Evolutionary conservation across 257 asterid genomes (phyloP).

Genomic region (Phtheirospermum japonicum): DNA sequence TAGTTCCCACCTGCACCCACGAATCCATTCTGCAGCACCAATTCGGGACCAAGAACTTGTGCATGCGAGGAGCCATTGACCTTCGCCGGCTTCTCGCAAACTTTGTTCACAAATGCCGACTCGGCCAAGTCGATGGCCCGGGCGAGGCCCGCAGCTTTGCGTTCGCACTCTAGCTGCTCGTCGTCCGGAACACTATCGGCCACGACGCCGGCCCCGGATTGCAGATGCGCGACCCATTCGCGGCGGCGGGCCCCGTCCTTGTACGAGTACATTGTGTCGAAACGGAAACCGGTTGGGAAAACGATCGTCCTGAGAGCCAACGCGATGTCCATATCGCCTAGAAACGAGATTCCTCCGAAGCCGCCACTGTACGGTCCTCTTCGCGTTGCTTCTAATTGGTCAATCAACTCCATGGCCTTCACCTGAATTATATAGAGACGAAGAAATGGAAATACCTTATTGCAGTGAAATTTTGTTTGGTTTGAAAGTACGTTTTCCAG

Average conservation of each 20-base stretch:
- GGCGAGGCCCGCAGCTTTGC: conserved; percentile 67
- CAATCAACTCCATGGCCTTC: conserved; percentile 87
- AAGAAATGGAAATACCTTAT: no score
- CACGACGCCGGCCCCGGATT: conserved; percentile 87
- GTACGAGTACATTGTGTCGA: conserved; percentile 72
- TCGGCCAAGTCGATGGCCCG: conserved; percentile 88
- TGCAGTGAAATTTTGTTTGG: no score
- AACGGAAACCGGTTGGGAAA: conserved; percentile 48
- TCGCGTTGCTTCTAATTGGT: conserved; percentile 57
- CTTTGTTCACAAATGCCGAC: conserved; percentile 50
- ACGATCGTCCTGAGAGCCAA: conserved; percentile 72
- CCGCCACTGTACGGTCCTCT: conserved; percentile 96
- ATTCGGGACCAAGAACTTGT: conserved; percentile 1
- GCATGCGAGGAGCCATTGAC: conserved; percentile 4
- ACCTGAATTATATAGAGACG: conserved; percentile 47
- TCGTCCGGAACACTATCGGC: conserved; percentile 78
- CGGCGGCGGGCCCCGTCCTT: conserved; percentile 39
- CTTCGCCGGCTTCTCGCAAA: conserved; percentile 6
- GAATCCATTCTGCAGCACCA: conserved; percentile 27
- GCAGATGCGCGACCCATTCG: conserved; percentile 91
- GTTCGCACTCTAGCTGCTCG: conserved; percentile 79
- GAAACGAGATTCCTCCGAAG: conserved; percentile 78
- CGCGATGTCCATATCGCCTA: conserved; percentile 83
- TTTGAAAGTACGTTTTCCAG: no score
- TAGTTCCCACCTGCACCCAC: conserved; percentile 16